Base-by-base conservation (phyloP, 2,329 filamentous ascomycete species). In the Aspergillus sergii region DNA sequence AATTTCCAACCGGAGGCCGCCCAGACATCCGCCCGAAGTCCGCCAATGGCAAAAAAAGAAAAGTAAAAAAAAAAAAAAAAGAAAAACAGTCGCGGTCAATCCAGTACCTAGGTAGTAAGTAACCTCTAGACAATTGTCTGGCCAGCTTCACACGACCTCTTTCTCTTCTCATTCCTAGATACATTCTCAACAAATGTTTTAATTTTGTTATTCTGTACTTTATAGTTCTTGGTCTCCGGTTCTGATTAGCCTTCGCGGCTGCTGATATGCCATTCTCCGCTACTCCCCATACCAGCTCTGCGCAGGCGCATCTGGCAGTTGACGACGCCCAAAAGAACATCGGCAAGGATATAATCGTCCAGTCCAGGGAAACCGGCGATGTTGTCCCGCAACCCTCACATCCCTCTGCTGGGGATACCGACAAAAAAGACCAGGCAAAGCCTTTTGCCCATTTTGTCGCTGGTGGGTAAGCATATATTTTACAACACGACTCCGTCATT, bases 371-470 rank as follows among this genome's bases (percentile, higher is more conserved):
- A 65, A 76, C 72, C 23, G 79, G 78, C 19, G 77, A 76, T 61
- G 72, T 76, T 26, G 62, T 75, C 26, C 78, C 76, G 12, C 71
- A 68, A 26, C 63, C 63, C 41, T 61, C 64, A 59, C 66, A 64
- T 34, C 69, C 70, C 60, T 59, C 64, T 48, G 59, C 58, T 21
- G 66, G 65, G 58, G 70, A 64, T 65, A 65, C 43, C 64, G 65
- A 58, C 30, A 62, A 66, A 45, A 67, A 77, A 64, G 77, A 89
- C 21, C 81, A 76, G 75, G 81, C 77, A 71, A 94, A 93, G 78
- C 93, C 93, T 77, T 96, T 93, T 91, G 91, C 93, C 65, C 93
- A 97, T 82, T 90, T 97, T 73, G 86, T 97, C 63, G 94, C 94
- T 60, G 94, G 94, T 84, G 94, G 89, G 93, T 96, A 86, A 73